These are phyloP conservation scores for Leccinum pellstonianum DNA, from an alignment of 768 basidiomycete species.

Conservation along the genomic window DNA sequence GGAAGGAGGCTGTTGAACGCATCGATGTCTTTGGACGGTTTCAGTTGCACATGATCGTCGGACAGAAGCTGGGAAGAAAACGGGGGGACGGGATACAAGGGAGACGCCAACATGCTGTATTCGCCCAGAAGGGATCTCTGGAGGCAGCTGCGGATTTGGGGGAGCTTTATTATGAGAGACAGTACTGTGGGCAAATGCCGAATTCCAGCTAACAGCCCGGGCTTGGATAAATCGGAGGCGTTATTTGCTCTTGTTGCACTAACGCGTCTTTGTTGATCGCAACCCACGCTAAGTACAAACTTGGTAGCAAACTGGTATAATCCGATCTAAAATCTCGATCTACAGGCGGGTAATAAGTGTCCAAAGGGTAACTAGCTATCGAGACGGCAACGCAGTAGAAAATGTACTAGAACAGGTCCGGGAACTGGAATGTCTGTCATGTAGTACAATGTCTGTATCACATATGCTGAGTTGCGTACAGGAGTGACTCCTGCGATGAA, in stretches of 20 bases:
- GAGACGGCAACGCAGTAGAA: background rate
- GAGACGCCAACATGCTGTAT: conserved; percentile 64
- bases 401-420: conserved; percentile 12
- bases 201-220: background rate
- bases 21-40: conserved; percentile 69
- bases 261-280: conserved; percentile 17
- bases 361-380: conserved; percentile 1
- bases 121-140: conserved; percentile 8
- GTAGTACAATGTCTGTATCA: conserved; percentile 12
- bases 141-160: conserved; percentile 3
- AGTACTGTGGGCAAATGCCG: conserved; percentile 15
- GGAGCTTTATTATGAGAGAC: conserved; percentile 9
- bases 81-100: conserved; percentile 52
- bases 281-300: background rate
- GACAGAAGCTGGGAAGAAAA: conserved; percentile 50
- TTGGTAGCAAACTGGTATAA: background rate
- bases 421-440: background rate
- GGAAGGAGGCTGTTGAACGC: conserved; percentile 77
- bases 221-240: conserved; percentile 16
- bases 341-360: conserved; percentile 4
- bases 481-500: conserved; percentile 12
- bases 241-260: conserved; percentile 29
- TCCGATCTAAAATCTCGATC: background rate
- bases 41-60: conserved; percentile 55
- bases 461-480: conserved; percentile 11